Conservation (phyloP, 2,329 filamentous ascomycete species). For the Mycocentrospora acerina region DNA sequence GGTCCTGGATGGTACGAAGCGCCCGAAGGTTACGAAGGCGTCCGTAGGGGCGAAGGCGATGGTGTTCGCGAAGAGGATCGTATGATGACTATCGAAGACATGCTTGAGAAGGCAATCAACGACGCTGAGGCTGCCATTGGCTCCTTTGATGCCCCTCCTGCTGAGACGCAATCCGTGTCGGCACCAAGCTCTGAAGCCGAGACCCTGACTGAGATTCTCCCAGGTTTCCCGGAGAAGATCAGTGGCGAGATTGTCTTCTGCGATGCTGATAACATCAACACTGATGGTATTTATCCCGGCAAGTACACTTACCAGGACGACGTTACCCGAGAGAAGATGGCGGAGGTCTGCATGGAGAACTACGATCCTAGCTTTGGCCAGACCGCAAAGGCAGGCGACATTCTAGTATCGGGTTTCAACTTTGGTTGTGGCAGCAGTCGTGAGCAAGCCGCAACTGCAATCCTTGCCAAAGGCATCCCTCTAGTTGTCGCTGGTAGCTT, state of each 20-base stretch:
- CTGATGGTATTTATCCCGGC: conserved; percentile 88
- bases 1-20: conserved; percentile 78
- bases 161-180: conserved; percentile 33
- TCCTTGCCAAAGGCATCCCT: conserved; percentile 77
- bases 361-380: conserved; percentile 74
- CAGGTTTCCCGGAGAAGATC: conserved; percentile 83
- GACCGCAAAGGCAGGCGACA: conserved; percentile 69
- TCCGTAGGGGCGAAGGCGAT: conserved; percentile 70
- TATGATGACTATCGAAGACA: conserved; percentile 67
- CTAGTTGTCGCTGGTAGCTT: conserved; percentile 81
- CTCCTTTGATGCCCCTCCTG: conserved; percentile 41
- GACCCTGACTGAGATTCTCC: conserved; percentile 68
- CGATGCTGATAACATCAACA: conserved; percentile 85
- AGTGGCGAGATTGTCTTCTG: conserved; percentile 85
- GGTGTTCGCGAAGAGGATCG: conserved; percentile 65
- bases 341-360: conserved; percentile 88
- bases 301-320: conserved; percentile 93
- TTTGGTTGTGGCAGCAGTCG: conserved; percentile 81
- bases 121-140: conserved; percentile 67
- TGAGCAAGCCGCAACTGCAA: conserved; percentile 86
- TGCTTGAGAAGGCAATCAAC: conserved; percentile 69
- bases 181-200: conserved; percentile 30
- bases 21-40: conserved; percentile 67
- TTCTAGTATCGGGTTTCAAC: conserved; percentile 84
- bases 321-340: conserved; percentile 76